Base-by-base conservation (phyloP, 2,329 filamentous ascomycete genomes). In the Penicillium palitans region DNA sequence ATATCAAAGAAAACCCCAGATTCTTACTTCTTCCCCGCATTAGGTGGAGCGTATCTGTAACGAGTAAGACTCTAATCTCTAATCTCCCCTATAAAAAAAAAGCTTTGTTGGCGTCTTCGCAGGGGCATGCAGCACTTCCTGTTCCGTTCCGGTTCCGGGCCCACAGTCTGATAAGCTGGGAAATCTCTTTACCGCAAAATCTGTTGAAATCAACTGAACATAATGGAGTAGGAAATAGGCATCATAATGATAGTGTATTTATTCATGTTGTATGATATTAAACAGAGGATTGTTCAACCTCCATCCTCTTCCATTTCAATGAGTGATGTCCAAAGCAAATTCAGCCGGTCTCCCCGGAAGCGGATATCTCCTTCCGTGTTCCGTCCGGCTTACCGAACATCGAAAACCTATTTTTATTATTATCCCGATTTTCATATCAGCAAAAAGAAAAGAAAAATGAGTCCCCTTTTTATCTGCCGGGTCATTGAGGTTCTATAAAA, bases 121-220 rank as follows among this genome's bases (percentile, higher is more conserved):
- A 33, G 17, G 21, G 44, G 19, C 29, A 35, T n/a, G 39, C 21
- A 45, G n/a, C 15, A 35, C 15, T 10, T 31, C 15, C 39, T 35
- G 10, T 45, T 52, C 39, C 50, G 50, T 45, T 15, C 29, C 50
- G 29, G 10, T 25, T 45, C 50, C 50, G 50, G 50, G 19, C 29
- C 50, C 50, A 52, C 10, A 17, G 25, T 52, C 8, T 24, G 8
- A 40, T 39, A 13, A 46, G 6, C 17, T 21, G 27, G 27, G 6
- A 51, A 51, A 29, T 15, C 12, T 25, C 21, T 49, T 49, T 37
- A 13, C 29, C 31, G 46, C 15, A 4, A 37, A 27, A 13, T 44
- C 15, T 1, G 7, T 17, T 42, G 19, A 41, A 13, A 12, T 2
- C 3, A 15, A 24, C 6, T 21, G 7, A 17, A 12, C 13, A 33